These are phyloP conservation scores for Naganishia onofrii DNA, from an alignment of 768 basidiomycete species.

Conservation along the genomic window DNA sequence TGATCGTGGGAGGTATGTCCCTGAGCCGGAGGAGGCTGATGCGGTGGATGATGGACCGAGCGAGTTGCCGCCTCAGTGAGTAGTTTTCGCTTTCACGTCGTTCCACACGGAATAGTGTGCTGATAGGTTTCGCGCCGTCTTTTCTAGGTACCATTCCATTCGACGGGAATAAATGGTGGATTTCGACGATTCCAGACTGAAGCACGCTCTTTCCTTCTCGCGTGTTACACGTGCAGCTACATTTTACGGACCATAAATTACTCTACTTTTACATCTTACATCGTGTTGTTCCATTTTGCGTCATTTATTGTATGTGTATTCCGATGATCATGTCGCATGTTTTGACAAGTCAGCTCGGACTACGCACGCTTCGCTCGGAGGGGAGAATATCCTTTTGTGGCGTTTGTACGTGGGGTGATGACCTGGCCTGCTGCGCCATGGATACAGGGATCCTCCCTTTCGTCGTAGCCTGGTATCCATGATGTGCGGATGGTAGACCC, in stretches of 20 bases:
- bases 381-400: no score
- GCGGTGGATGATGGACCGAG: slow-evolving; percentile 21
- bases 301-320: slow-evolving; percentile 1
- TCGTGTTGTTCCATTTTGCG: not conserved
- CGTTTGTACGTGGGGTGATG: no score
- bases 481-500: no score
- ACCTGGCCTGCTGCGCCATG: no score
- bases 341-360: no score
- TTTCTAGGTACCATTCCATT: slow-evolving; percentile 8
- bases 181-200: not conserved
- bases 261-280: not conserved
- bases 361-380: no score
- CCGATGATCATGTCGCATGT: not conserved
- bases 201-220: not conserved
- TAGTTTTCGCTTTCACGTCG: not conserved
- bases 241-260: not conserved
- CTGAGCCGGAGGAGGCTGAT: slow-evolving; percentile 32
- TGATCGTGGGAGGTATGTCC: slow-evolving; percentile 40
- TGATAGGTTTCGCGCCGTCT: no score
- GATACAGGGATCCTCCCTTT: no score
- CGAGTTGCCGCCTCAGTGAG: slow-evolving; percentile 52
- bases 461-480: no score
- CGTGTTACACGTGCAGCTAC: not conserved
- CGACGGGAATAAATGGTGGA: not conserved
- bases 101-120: not conserved